Conservation (phyloP, 805 yeast genomes). For the Yarrowia divulgata region DNA sequence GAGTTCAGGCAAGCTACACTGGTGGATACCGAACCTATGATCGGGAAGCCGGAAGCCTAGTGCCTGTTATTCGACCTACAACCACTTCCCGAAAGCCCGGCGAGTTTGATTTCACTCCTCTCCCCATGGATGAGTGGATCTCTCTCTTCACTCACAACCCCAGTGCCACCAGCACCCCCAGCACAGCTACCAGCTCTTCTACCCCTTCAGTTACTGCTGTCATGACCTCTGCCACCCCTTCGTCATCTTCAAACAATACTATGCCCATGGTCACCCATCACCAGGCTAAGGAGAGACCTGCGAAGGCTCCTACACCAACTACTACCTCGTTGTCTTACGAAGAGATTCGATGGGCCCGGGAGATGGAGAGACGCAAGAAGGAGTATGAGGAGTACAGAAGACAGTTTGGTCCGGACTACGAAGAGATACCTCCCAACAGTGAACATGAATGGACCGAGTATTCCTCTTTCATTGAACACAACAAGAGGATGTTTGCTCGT, state of each 20-base stretch:
- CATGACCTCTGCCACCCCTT: not conserved
- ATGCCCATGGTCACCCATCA: not conserved
- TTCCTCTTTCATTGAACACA: constrained; percentile 15
- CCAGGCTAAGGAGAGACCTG: not conserved
- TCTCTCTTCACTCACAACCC: not conserved
- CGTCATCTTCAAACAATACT: not conserved
- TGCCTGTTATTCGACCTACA: constrained; percentile 11
- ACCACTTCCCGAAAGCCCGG: constrained; percentile 4
- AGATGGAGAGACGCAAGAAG: constrained; percentile 7
- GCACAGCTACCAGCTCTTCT: not conserved
- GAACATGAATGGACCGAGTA: constrained; percentile 11
- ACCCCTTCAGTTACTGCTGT: not conserved
- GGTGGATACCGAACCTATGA: constrained; percentile 16
- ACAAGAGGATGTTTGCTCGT: constrained; percentile 30
- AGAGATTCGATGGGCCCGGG: not conserved
- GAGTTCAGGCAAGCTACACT: not conserved
- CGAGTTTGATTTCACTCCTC: constrained; percentile 20
- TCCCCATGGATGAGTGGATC: constrained; percentile 29
- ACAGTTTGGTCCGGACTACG: constrained; percentile 2
- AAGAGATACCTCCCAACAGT: constrained; percentile 7
- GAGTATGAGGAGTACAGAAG: constrained; percentile 15
- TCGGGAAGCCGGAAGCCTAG: not conserved
- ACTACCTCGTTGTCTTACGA: constrained; percentile 6
- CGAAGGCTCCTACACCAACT: not conserved
- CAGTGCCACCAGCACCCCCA: not conserved